Evolutionary conservation across 2,329 filamentous ascomycete species (phyloP).

Genomic region (Verruconis gallopava): DNA sequence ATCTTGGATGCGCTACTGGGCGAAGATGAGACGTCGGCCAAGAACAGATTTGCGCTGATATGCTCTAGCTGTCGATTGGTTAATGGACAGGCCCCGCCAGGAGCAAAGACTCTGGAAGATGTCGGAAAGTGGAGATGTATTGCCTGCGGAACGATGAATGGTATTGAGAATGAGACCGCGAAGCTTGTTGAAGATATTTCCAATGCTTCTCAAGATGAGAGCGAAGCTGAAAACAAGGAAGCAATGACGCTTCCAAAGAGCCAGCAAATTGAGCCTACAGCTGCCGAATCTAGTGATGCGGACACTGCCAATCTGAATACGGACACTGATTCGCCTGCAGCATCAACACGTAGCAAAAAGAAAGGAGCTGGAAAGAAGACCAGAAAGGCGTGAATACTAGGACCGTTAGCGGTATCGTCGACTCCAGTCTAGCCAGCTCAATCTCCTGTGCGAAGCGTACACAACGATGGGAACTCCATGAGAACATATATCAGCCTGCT

Average conservation of each 20-base stretch:
- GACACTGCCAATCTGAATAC: neutral
- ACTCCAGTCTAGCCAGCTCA: too few species aligned
- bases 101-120: constrained; percentile 62
- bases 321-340: too few species aligned
- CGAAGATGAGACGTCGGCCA: constrained; percentile 84
- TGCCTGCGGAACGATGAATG: constrained; percentile 71
- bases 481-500: too few species aligned
- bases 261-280: neutral
- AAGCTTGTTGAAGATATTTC: constrained; percentile 5
- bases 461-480: too few species aligned
- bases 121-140: constrained; percentile 81
- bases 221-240: neutral
- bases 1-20: constrained; percentile 84
- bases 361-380: too few species aligned
- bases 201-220: too few species aligned
- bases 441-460: too few species aligned
- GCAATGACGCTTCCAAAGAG: neutral
- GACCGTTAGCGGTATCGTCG: too few species aligned
- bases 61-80: constrained; percentile 74
- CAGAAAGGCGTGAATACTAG: too few species aligned
- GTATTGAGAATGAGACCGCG: constrained; percentile 54
- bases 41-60: constrained; percentile 81
- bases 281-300: neutral
- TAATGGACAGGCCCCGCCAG: constrained; percentile 90
- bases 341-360: too few species aligned